Evolutionary conservation across 257 asterid genomes (phyloP), one percentile per base, ranked within the genome.

Genomic region (Jaltomata sinuosa): DNA sequence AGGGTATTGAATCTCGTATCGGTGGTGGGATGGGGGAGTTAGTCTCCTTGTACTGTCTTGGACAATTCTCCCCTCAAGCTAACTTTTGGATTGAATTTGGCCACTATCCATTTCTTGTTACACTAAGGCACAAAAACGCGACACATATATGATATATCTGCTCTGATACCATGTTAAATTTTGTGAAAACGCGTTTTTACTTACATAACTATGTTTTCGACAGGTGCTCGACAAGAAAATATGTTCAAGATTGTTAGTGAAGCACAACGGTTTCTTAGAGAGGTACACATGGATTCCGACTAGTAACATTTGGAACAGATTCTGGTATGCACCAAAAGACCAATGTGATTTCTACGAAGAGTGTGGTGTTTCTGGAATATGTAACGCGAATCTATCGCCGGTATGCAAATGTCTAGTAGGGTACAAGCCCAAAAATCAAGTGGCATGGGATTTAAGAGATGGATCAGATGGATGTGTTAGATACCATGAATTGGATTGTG

Each of bases 311-410:
- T 93, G 97, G 97, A 92, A 47, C 25, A 11, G 49, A 7, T 93
- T 89, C 68, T 93, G 97, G 97, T 90, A 89, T 80, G 97, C 97
- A 22, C 89, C 91, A 1, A 78, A 47, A 1, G 92, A 88, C 0
- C 80, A 76, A 16, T 91, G 94, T 34, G 92, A 89, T 67, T 69
- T 61, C 0, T 90, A 89, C 50, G 82, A 85, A 22, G 80, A 15
- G 15, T 91, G 94, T 82, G 92, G 93, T 45, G 80, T 86, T 9
- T 88, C 87, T 12, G 59, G 88, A 34, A 52, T 89, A 6, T 91
- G 92, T 80, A 71, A 45, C 11, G 83, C 72, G 11, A 62, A 81
- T 21, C 9, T 80, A 11, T 67, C 91, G 0, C 86, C 82, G 9
- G 84, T 53, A 4, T 90, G 92, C 50, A 83, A 84, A 65, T 91